Base-by-base conservation (phyloP, 768 basidiomycete genomes). In the Lactarius hengduanensis region DNA sequence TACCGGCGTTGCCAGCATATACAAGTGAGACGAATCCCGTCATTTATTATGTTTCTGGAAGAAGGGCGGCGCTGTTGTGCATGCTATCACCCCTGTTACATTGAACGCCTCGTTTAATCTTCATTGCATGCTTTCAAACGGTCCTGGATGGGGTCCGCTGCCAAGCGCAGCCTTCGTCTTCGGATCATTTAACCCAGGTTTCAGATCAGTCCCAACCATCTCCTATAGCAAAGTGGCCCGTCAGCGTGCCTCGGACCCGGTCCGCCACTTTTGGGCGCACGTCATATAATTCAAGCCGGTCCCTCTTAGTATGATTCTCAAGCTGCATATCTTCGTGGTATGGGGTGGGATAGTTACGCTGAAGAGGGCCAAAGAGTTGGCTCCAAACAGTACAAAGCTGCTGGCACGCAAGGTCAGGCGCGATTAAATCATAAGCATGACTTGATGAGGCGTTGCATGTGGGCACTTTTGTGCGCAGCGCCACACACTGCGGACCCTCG, bases 221-320 rank as follows among this genome's bases (percentile, higher is more conserved):
- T 96, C 82, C 65, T 80, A 75, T 92, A 94, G 79, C 92, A 94
- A 2, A 92, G 79, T 2, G 83, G 79, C 5, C 62, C 66, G 8
- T 67, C 66, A 3, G 88, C 90, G 67, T 95, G n/a, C 89, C 71
- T 83, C 84, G 34, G 79, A 68, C 47, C n/a, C 81, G 83, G 74
- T 97, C 88, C n/a, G n/a, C 73, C 96, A 97, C 68, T 79, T 81
- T 63, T 75, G 78, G n/a, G 68, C 94, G 87, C 4, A 92, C 90
- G 72, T 98, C 96, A 76, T 98, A 98, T 10, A 92, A 87, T 98
- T 98, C 57, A 89, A 75, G 3, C 90, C 91, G n/a, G 81, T 79
- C n/a, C n/a, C 76, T 89, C 87, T 90, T 45, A 66, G 32, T 36
- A 38, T 56, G 47, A 28, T 40, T 22, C 18, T 56, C 58, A 65